Evolutionary conservation across 1,284 basidiomycete genomes (phyloP), one percentile per base, ranked within the genome.

Genomic region (Moesziomyces sp.): DNA sequence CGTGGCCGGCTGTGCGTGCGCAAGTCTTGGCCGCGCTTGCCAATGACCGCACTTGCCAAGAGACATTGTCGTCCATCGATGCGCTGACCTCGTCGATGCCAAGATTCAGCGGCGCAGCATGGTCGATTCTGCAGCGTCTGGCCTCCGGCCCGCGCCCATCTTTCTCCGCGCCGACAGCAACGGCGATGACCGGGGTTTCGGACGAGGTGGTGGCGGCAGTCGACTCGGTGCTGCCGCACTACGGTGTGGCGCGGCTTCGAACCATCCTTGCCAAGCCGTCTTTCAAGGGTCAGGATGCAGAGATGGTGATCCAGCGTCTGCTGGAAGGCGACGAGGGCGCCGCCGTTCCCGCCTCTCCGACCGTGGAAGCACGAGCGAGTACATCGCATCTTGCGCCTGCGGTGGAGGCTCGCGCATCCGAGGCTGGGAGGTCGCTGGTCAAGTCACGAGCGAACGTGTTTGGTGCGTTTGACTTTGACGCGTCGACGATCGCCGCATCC

Each of bases 371-470:
- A 3, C 1, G 14, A 40, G 38, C 38, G 19, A 8, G 44, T 11
- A 28, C 28, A 9, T 16, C 48, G 13, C 19, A 43, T 4, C 35
- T 35, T 43, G n/a, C 26, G 21, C 16, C 46, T 11, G 1, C 35
- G 23, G 9, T 18, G 7, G 26, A 30, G 1, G 34, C 56, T 3
- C 54, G 34, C 19, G 14, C 58, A 4, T 30, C 56, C 44, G 30
- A 59, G 13, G 1, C 38, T 53, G 21, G 49, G 16, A 42, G 52
- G 19, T 72, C 69, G 5, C 46, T 64, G 16, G 65, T 74, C 51
- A 64, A 61, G 35, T 64, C 65, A 6, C 50, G 74, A 30, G 70
- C 74, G 38, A 76, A 76, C 35, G 44, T 76, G 23, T 76, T 76
- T 43, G 74, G 67, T 42, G 58, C 60, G 18, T 66, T 62, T 34